Conservation (phyloP, 2,329 filamentous ascomycete genomes). For the Biscogniauxia sp. region DNA sequence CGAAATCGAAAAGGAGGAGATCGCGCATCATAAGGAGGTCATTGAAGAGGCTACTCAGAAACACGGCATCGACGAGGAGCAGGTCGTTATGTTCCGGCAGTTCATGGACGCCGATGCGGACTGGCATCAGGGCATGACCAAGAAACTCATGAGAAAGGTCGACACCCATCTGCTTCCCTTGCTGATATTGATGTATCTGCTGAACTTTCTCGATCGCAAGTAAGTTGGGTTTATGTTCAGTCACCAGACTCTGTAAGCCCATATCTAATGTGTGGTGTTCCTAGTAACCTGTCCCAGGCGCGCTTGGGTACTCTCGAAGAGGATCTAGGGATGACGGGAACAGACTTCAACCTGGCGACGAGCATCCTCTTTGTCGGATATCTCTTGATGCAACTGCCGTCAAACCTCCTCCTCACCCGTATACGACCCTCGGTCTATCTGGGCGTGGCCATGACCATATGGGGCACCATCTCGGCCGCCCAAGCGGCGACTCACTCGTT, state of each 20-base stretch:
- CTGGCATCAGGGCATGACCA: slow-evolving; percentile 30
- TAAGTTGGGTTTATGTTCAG: slow-evolving; percentile 10
- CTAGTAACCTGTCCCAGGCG: slow-evolving; percentile 52
- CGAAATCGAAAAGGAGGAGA: slow-evolving; percentile 5
- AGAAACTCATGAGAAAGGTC: slow-evolving; percentile 46
- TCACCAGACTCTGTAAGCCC: not conserved
- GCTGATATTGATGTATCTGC: slow-evolving; percentile 53
- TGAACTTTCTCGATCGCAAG: slow-evolving; percentile 53
- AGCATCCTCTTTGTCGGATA: slow-evolving; percentile 59
- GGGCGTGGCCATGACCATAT: slow-evolving; percentile 42
- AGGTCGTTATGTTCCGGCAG: slow-evolving; percentile 22
- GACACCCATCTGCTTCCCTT: slow-evolving; percentile 51
- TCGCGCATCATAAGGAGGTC: slow-evolving; percentile 15
- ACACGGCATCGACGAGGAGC: slow-evolving; percentile 24
- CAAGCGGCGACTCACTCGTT: slow-evolving; percentile 47
- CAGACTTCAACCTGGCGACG: slow-evolving; percentile 55
- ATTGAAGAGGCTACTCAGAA: slow-evolving; percentile 3
- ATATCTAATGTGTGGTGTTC: slow-evolving; percentile 10
- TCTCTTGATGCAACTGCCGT: slow-evolving; percentile 60
- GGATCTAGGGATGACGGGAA: slow-evolving; percentile 53
- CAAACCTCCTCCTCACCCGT: slow-evolving; percentile 55
- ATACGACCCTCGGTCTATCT: slow-evolving; percentile 54
- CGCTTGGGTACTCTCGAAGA: slow-evolving; percentile 51
- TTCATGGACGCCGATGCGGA: slow-evolving; percentile 28
- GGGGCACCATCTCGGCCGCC: slow-evolving; percentile 37